Base-by-base conservation (phyloP, 2,329 filamentous ascomycete genomes). In the Aspergillus versicolor region DNA sequence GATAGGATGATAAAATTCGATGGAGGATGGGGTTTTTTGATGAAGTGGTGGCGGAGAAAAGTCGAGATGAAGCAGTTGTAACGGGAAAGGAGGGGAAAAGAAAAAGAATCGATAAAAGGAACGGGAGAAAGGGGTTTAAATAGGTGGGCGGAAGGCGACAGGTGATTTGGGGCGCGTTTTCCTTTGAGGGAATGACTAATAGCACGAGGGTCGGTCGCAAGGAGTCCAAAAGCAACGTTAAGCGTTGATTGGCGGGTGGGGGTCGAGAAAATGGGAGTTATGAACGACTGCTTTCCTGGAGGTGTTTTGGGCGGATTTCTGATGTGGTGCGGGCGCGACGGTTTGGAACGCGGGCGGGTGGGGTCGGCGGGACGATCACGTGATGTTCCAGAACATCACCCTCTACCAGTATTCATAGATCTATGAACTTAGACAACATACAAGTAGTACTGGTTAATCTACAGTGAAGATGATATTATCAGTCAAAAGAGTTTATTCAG, bases 281-380 rank as follows among this genome's bases (percentile, higher is more conserved):
- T 73, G 72, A 74, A 71, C 64, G 68, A 66, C 68, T 62, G 70
- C 66, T 74, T 75, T 75, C 62, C 61, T 70, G 70, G 55, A 56
- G 53, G 59, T 65, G 61, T 67, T 70, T 68, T 62, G 45, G 53
- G 50, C 45, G 41, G 43, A 45, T 54, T 50, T 51, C 30, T 34
- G 30, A 54, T 53, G 45, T 37, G 47, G 53, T 40, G 61, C 46
- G 30, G 19, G 21, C 21, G 48, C 37, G 21, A 38, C 13, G 19
- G 27, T 43, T 34, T 44, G 43, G 48, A 32, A 34, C 54, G 27
- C 17, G 47, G 27, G 51, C 41, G 37, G 55, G 24, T 11, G 51
- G 34, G n/a, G 34, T n/a, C 47, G 22, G 48, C 44, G 27, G 48
- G 37, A 9, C 44, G 41, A n/a, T 40, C 42, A 52, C 32, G 42